These are phyloP conservation scores for Pseudogymnoascus sp. DNA, from an alignment of 2,329 filamentous ascomycete species.

Conservation along the genomic window DNA sequence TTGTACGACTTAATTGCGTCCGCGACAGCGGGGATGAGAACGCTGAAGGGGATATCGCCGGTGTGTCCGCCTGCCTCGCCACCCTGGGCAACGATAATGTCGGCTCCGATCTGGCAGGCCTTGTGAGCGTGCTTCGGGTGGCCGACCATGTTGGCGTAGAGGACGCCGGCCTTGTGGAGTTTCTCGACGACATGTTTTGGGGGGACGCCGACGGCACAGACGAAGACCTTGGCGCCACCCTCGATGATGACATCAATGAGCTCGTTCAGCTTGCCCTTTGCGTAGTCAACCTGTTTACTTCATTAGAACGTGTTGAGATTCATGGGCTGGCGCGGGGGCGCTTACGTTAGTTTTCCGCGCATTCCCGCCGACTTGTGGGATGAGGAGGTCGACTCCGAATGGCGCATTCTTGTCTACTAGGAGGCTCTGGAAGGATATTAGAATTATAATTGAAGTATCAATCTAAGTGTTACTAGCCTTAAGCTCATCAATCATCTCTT, in stretches of 20 bases:
- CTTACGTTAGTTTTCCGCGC: conserved; percentile 73
- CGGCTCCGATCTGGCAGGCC: conserved; percentile 81
- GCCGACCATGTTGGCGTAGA: conserved; percentile 99
- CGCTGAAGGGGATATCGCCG: conserved; percentile 81
- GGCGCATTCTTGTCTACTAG: conserved; percentile 85
- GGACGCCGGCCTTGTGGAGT: conserved; percentile 77
- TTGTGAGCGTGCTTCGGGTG: conserved; percentile 99
- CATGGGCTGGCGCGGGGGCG: not conserved
- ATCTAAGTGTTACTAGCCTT: conserved; percentile 65
- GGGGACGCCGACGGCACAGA: conserved; percentile 91
- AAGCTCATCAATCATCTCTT: conserved; percentile 88
- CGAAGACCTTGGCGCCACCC: conserved; percentile 84
- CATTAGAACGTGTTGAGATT: conserved; percentile 20
- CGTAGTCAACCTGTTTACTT: conserved; percentile 84
- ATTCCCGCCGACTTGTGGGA: conserved; percentile 89
- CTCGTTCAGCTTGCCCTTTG: conserved; percentile 93
- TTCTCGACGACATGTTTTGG: conserved; percentile 82
- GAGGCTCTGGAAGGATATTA: conserved; percentile 33
- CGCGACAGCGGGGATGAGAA: conserved; percentile 89
- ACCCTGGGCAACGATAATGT: conserved; percentile 97
- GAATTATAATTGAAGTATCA: conserved; percentile 23
- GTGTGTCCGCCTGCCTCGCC: conserved; percentile 97
- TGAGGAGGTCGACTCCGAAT: conserved; percentile 87
- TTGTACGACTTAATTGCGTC: conserved; percentile 72
- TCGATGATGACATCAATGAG: conserved; percentile 90